Percentiles rank a stretch among this genome's conserved stretches.
Conservation (phyloP, 768 basidiomycete species). For the Neoboletus brunneissimus region DNA sequence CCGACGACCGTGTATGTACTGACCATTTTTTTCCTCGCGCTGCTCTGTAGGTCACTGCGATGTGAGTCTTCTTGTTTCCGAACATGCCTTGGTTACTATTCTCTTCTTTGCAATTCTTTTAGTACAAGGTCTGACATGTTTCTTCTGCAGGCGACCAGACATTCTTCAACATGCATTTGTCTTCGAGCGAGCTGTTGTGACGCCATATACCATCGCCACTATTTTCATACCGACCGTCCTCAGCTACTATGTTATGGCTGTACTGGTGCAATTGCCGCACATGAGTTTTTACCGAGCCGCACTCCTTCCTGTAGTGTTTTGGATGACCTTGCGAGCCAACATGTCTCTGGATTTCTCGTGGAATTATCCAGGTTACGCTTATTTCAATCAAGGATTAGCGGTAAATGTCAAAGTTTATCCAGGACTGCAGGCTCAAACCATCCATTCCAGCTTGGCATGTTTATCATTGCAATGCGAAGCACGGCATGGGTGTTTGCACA, state of each 20-base stretch:
- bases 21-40: background rate
- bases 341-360: conserved; percentile 24
- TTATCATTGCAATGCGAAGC: conserved; percentile 24
- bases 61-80: background rate
- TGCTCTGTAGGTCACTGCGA: background rate
- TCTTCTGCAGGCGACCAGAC: conserved; percentile 3
- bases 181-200: conserved; percentile 16
- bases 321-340: conserved; percentile 40
- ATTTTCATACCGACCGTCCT: conserved; percentile 42
- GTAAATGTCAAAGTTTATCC: conserved; percentile 7
- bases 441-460: conserved; percentile 22
- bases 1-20: too few species aligned
- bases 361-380: conserved; percentile 7
- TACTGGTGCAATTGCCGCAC: conserved; percentile 48
- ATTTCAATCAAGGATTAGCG: conserved; percentile 21
- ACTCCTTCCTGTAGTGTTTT: conserved; percentile 48
- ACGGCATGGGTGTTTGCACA: conserved; percentile 19
- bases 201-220: conserved; percentile 31
- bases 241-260: conserved; percentile 49
- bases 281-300: conserved; percentile 44
- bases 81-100: conserved; percentile 16
- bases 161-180: conserved; percentile 12
- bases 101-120: background rate
- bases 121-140: background rate
- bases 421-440: background rate